phyloP scores from a whole-genome alignment of 345 rosid species.

The Melaleuca alternifolia region DNA sequence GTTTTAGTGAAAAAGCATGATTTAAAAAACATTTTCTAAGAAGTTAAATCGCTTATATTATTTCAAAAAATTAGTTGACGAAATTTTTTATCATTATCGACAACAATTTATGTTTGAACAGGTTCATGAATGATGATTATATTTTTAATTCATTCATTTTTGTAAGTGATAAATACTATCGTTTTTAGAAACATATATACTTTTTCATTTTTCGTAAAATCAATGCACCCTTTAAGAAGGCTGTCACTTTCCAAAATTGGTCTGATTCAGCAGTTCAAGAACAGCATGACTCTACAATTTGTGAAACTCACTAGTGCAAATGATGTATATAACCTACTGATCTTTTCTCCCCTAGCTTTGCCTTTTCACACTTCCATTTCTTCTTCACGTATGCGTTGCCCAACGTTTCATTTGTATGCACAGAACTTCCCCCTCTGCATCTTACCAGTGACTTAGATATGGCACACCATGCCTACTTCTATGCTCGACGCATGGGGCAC shows the following conservation, averaged over 20 bases:
- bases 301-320: not conserved
- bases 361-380: not conserved
- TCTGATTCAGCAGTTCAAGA: not conserved
- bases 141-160: too few relatives aligned
- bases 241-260: not conserved
- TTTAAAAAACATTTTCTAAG: too few relatives aligned
- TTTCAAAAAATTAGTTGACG: too few relatives aligned
- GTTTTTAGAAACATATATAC: too few relatives aligned
- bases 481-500: conserved; percentile 77
- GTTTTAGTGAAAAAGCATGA: too few relatives aligned
- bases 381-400: not conserved
- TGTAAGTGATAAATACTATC: too few relatives aligned
- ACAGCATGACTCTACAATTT: not conserved
- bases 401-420: not conserved
- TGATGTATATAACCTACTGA: not conserved
- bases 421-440: not conserved
- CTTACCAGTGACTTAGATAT: conserved; percentile 29
- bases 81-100: too few relatives aligned
- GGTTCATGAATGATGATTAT: too few relatives aligned
- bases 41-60: too few relatives aligned
- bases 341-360: not conserved
- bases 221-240: not conserved
- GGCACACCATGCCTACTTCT: conserved; percentile 89
- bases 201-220: too few relatives aligned
- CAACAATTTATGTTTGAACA: too few relatives aligned